Conservation (phyloP, 495 filamentous ascomycete genomes). For the Oidiodendron maius region DNA sequence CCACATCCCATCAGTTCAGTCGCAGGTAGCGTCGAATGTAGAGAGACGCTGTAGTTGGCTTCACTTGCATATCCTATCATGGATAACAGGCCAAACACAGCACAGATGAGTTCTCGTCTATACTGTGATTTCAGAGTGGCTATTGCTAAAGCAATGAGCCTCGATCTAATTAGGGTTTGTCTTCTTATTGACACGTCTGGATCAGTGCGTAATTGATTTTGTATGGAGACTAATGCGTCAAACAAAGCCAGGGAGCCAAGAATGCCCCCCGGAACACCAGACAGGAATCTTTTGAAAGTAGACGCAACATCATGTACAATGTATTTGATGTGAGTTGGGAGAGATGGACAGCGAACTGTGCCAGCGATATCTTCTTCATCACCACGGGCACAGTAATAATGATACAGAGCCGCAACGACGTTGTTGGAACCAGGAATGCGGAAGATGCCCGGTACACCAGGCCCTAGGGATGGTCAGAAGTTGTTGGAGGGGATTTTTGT, state of each 20-base stretch:
- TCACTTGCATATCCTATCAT: slow-evolving; percentile 49
- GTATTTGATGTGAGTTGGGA: slow-evolving; percentile 48
- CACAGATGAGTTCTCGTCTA: slow-evolving; percentile 57
- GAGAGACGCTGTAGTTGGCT: too few species aligned
- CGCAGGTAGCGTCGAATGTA: slow-evolving; percentile 31
- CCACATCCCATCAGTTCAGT: slow-evolving; percentile 54
- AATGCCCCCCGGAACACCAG: slow-evolving; percentile 67
- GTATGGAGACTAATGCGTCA: slow-evolving; percentile 57
- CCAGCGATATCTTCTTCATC: slow-evolving; percentile 41
- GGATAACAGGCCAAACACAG: slow-evolving; percentile 57
- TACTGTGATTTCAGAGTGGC: slow-evolving; percentile 48
- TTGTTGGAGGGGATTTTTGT: neutral
- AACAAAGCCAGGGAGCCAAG: slow-evolving; percentile 64
- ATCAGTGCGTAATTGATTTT: slow-evolving; percentile 44
- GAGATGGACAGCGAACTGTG: slow-evolving; percentile 46
- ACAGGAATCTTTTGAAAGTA: slow-evolving; percentile 63
- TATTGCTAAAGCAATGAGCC: slow-evolving; percentile 60
- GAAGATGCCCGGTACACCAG: slow-evolving; percentile 44
- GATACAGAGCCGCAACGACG: slow-evolving; percentile 50
- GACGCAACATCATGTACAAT: slow-evolving; percentile 66
- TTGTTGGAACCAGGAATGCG: slow-evolving; percentile 54
- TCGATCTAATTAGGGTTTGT: slow-evolving; percentile 47
- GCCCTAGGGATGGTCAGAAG: slow-evolving; percentile 8
- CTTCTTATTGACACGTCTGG: slow-evolving; percentile 42
- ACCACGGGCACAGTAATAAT: slow-evolving; percentile 52